Conservation (phyloP, 2,329 filamentous ascomycete species). For the Cryphonectria radicalis region DNA sequence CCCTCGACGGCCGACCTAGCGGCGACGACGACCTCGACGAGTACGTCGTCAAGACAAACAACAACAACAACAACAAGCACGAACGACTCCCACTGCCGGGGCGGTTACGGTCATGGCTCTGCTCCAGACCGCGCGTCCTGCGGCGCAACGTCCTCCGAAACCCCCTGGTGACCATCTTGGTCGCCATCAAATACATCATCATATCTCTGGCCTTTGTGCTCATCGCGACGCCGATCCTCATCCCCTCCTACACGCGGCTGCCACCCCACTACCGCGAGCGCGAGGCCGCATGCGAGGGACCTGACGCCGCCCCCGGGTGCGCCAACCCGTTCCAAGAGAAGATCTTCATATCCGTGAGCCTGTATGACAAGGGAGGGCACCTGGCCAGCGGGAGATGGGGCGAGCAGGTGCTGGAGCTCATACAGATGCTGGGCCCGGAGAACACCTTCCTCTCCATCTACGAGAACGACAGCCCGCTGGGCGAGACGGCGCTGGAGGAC, state of each 20-base stretch:
- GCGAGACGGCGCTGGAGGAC: constrained; percentile 56
- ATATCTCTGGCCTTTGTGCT: constrained; percentile 40
- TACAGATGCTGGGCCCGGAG: constrained; percentile 67
- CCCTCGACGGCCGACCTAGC: constrained; percentile 20
- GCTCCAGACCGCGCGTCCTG: constrained; percentile 25
- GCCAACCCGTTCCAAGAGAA: constrained; percentile 58
- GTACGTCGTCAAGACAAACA: constrained; percentile 6
- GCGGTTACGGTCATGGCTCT: constrained; percentile 23
- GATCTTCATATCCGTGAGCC: constrained; percentile 74
- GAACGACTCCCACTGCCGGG: constrained; percentile 6
- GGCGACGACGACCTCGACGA: constrained; percentile 27
- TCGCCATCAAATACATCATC: constrained; percentile 33
- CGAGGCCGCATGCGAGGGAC: constrained; percentile 38
- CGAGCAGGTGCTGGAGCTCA: constrained; percentile 59
- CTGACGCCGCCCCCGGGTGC: constrained; percentile 38
- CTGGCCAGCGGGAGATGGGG: constrained; percentile 70
- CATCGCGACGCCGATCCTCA: constrained; percentile 40
- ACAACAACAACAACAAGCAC: no score
- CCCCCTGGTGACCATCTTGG: constrained; percentile 20
- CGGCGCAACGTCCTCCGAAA: constrained; percentile 26
- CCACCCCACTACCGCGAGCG: constrained; percentile 45
- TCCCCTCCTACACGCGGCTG: constrained; percentile 48
- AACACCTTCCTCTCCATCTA: constrained; percentile 76
- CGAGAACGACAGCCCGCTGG: constrained; percentile 67
- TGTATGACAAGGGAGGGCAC: constrained; percentile 66